Conservation (phyloP, 1,284 basidiomycete genomes). For the Dichomitus squalens region DNA sequence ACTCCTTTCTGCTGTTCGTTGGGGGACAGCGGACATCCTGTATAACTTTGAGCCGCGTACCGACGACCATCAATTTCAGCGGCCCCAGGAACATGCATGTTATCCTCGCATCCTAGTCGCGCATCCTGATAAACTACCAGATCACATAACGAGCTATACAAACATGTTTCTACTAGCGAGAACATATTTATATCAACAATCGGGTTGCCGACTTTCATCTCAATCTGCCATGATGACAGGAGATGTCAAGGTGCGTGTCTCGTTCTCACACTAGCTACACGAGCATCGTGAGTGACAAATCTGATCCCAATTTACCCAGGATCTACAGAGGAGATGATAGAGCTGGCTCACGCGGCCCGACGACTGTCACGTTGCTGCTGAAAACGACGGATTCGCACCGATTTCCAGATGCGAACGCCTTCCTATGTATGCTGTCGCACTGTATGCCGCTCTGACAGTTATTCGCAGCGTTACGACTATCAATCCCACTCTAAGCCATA, state of each 20-base stretch:
- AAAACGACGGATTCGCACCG: too few relatives aligned
- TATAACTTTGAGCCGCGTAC: too few relatives aligned
- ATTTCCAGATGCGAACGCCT: too few relatives aligned
- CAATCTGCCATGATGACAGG: constrained; percentile 1
- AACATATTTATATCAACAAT: too few relatives aligned
- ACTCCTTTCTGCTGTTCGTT: too few relatives aligned
- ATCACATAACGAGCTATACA: not conserved
- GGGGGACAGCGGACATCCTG: too few relatives aligned
- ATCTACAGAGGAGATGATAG: not conserved
- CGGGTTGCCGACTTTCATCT: too few relatives aligned
- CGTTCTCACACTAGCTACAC: not conserved
- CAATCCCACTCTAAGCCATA: not conserved
- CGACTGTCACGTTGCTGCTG: not conserved
- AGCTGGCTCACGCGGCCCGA: not conserved
- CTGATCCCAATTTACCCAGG: not conserved
- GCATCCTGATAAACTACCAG: not conserved
- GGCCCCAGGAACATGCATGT: not conserved
- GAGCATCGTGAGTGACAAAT: not conserved
- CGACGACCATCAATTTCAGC: too few relatives aligned
- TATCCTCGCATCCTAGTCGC: not conserved
- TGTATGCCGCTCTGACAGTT: not conserved
- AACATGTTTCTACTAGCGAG: too few relatives aligned
- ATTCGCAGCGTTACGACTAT: not conserved
- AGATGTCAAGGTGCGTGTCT: constrained; percentile 1
- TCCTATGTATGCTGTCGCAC: too few relatives aligned